Conservation (phyloP, 257 asterid genomes). For the Solanum rostratum region DNA sequence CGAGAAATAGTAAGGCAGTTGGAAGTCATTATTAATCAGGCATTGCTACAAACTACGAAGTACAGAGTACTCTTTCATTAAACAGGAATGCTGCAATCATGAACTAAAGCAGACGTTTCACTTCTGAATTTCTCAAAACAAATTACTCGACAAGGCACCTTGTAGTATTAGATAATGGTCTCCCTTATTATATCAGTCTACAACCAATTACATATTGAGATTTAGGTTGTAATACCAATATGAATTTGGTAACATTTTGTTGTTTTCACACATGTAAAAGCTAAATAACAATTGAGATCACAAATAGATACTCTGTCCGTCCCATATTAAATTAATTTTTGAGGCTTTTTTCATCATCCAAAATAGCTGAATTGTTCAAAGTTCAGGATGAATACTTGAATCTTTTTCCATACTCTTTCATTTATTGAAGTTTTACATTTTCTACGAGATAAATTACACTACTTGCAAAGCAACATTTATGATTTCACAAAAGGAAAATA, state of each 20-base stretch:
- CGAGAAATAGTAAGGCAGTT: neutral
- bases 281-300: neutral
- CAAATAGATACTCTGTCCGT: neutral
- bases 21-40: neutral
- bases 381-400: no score
- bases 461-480: no score
- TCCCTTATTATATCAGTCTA: neutral
- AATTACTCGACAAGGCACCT: neutral
- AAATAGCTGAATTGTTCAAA: no score
- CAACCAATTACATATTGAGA: neutral
- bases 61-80: neutral
- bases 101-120: neutral
- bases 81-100: neutral
- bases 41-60: neutral
- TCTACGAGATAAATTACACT: no score
- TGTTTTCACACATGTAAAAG: neutral
- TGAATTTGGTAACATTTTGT: neutral
- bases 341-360: no score
- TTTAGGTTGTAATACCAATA: neutral
- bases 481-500: no score
- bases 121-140: neutral
- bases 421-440: no score
- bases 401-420: no score
- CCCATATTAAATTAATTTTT: no score
- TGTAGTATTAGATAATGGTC: neutral